A percentile compares a stretch with the other conserved stretches of the same genome.
Evolutionary conservation across 176 grass and related monocot genomes (phyloP).

Genomic region (Oropetium thomaeum): DNA sequence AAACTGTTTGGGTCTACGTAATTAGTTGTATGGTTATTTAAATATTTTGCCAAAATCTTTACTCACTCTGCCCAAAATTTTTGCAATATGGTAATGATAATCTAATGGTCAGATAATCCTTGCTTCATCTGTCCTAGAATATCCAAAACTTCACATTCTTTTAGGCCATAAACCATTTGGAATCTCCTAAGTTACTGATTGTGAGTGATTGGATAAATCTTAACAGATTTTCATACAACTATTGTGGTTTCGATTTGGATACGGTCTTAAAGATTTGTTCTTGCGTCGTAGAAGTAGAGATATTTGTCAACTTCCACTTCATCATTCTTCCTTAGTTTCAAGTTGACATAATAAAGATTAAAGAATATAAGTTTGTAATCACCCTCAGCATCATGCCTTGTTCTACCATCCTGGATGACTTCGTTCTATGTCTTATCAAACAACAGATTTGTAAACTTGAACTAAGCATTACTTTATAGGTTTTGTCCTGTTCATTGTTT

Average conservation of each 20-base stretch:
- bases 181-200: neutral
- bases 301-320: slow-evolving; percentile 4
- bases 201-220: neutral
- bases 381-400: neutral
- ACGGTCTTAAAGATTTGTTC: neutral
- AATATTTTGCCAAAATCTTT: slow-evolving; percentile 15
- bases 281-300: neutral
- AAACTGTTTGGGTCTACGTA: neutral
- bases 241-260: neutral
- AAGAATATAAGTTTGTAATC: neutral
- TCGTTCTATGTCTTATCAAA: neutral
- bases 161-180: neutral
- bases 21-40: neutral
- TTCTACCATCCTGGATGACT: neutral
- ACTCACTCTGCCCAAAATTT: neutral
- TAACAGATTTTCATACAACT: neutral
- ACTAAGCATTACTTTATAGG: neutral
- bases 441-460: neutral
- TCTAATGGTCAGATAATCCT: neutral
- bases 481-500: neutral
- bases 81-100: neutral
- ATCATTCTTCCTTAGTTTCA: neutral
- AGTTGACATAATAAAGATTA: slow-evolving; percentile 5
- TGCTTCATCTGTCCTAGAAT: neutral
- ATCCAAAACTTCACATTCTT: neutral